Base-by-base conservation (phyloP, 1,284 basidiomycete species). In the Ganoderma lingzhi region DNA sequence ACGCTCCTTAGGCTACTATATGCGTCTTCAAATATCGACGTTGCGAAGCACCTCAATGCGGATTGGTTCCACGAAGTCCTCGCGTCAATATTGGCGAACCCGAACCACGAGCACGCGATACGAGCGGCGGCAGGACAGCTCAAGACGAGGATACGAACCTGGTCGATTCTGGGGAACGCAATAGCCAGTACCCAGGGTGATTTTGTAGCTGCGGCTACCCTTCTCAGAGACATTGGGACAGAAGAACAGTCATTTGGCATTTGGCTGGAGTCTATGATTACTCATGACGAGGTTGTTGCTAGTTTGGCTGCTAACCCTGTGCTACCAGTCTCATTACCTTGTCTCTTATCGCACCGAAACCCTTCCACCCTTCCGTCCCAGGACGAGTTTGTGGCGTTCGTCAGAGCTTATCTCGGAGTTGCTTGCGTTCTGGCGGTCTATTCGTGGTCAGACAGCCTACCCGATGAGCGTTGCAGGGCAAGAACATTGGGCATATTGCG, bases 401-500 rank as follows among this genome's bases (percentile, higher is more conserved):
- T 91, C 28, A 84, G 89, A 69, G 90, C 89, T 0, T 88, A 86
- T 70, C 80, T 93, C 60, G 93, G 93, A 8, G 84, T 93, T 4
- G 84, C 89, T 3, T 84, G 85, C 61, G 88, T 93, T 12, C 79
- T 94, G n/a, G 88, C 88, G 1, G 90, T 92, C n/a, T 90, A 90
- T 75, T 90, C 90, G 8, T 94, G 92, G 90, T 87, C 92, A 23
- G 93, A 94, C 75, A 91, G 90, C 76, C 81, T 92, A n/a, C 90
- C 89, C 1, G 86, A 90, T 70, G 85, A 87, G 67, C 78, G 79
- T 19, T 91, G 90, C 75, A 84, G 90, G 9, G 90, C 92, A 73
- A 85, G 88, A 58, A 84, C 86, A 0, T 78, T 94, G 9, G 87
- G 85, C 10, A 84, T 93, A 14, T 69, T 94, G 64, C 84, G 87